Evolutionary conservation across 495 filamentous ascomycete species (phyloP).

Genomic region (Penicillium egyptiacum): DNA sequence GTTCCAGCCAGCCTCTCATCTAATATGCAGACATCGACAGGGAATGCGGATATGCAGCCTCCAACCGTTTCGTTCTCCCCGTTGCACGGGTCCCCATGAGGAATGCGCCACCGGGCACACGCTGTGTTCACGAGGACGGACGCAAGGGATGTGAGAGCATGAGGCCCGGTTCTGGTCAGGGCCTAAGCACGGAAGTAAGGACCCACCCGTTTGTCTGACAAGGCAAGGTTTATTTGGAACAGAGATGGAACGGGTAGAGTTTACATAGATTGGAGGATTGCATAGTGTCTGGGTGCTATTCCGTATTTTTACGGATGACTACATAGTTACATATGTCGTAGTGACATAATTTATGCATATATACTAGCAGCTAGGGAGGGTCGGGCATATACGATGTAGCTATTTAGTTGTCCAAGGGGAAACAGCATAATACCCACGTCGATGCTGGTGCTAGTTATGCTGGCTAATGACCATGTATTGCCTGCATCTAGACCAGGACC

Average conservation of each 20-base stretch:
- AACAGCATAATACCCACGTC: background rate
- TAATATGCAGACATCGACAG: background rate
- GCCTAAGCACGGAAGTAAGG: constrained; percentile 9
- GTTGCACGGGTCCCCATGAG: constrained; percentile 15
- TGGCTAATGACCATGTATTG: background rate
- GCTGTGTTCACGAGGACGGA: constrained; percentile 28
- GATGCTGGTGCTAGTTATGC: too few relatives aligned
- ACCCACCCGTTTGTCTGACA: constrained; percentile 16
- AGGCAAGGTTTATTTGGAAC: constrained; percentile 14
- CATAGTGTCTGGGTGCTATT: background rate
- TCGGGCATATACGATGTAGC: too few relatives aligned
- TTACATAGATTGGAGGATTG: background rate
- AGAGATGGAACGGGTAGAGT: background rate
- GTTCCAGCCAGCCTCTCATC: constrained; percentile 3
- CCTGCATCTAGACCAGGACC: constrained; percentile 1
- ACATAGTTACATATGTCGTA: background rate
- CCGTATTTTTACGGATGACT: background rate
- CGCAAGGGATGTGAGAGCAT: constrained; percentile 28
- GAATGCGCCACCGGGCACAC: constrained; percentile 15
- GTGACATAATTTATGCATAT: background rate
- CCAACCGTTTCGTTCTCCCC: constrained; percentile 13
- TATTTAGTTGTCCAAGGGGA: background rate
- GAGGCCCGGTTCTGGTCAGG: background rate
- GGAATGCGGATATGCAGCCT: constrained; percentile 2
- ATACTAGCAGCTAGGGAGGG: background rate